Evolutionary conservation across 306 rosid genomes (phyloP), one percentile per base, ranked within the genome.

Genomic region (Pachyrhizus erosus): DNA sequence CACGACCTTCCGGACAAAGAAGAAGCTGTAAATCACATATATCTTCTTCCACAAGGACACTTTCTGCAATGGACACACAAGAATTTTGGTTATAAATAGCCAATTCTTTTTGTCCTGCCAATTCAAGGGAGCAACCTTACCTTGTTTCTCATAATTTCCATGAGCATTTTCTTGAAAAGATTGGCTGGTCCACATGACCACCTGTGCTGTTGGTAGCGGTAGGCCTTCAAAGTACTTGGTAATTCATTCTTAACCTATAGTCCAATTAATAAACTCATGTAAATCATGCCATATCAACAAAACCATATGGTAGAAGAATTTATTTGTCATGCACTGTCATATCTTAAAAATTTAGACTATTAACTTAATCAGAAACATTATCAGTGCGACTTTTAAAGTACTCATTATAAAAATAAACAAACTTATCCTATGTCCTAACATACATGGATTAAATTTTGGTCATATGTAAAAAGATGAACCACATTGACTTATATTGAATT

Each of bases 151-250:
- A 89, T 68, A 15, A 94, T 91, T 84, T 94, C 98, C 89, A 75
- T 31, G 1, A 45, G 71, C 97, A 94, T 88, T 87, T 94, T 94
- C 83, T 87, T 87, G 87, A 94, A 94, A 34, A 94, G 97, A 85
- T 94, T 94, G 72, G 98, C 97, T 4, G 98, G 98, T 23, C 98
- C 98, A 76, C 98, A 92, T 14, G 97, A 92, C 98, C 98, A 94
- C 18, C 98, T 75, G 65, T 94, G 98, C 62, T 94, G 98, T 75
- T 94, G 98, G 82, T 84, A 89, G 2, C 98, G 91, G 75, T 89
- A 94, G 62, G 98, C 98, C 86, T 92, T 94, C 64, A 92, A 89
- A 70, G 98, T 94, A 65, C 98, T 94, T n/a, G 98, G 98, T 78
- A 94, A 83, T 82, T 94, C 98, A 64, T 86, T 92, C 84, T 89